Conservation (phyloP, 2,329 filamentous ascomycete species). For the Orbilia blumenaviensis region DNA sequence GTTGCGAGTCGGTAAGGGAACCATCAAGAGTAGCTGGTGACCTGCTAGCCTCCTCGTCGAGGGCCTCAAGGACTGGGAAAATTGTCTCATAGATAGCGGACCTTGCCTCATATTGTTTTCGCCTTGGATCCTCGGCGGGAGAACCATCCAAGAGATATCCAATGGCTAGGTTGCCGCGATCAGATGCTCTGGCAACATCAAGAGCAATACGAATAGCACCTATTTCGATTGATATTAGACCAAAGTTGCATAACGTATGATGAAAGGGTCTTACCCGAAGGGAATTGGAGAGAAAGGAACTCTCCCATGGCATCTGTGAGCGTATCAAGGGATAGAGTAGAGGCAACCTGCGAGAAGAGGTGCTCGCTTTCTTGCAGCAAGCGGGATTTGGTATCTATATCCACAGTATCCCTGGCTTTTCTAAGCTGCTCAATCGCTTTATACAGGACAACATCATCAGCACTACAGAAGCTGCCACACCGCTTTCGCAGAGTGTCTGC, state of each 20-base stretch:
- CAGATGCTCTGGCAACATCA: slow-evolving; percentile 81
- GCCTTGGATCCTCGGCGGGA: slow-evolving; percentile 75
- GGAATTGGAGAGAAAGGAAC: slow-evolving; percentile 81
- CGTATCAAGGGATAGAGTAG: slow-evolving; percentile 81
- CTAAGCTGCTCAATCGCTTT: slow-evolving; percentile 96
- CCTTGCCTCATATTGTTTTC: slow-evolving; percentile 73
- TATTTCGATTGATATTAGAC: slow-evolving; percentile 60
- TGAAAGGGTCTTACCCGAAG: slow-evolving; percentile 28
- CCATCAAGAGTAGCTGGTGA: slow-evolving; percentile 81
- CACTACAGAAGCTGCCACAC: slow-evolving; percentile 96
- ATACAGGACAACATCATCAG: slow-evolving; percentile 97
- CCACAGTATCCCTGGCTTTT: slow-evolving; percentile 79
- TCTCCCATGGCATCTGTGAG: slow-evolving; percentile 79
- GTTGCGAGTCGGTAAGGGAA: slow-evolving; percentile 76
- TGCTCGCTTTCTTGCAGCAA: slow-evolving; percentile 87
- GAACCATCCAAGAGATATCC: slow-evolving; percentile 87
- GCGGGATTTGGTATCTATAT: slow-evolving; percentile 78
- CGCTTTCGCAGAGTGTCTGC: slow-evolving; percentile 90
- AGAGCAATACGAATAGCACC: slow-evolving; percentile 86
- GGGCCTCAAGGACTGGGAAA: slow-evolving; percentile 78
- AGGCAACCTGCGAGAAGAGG: slow-evolving; percentile 87
- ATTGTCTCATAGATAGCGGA: slow-evolving; percentile 87
- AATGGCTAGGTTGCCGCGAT: slow-evolving; percentile 84
- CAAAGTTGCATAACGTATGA: neutral
- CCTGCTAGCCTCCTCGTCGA: slow-evolving; percentile 75